Evolutionary conservation across 345 rosid species (phyloP).

Genomic region (Gossypium bickii): DNA sequence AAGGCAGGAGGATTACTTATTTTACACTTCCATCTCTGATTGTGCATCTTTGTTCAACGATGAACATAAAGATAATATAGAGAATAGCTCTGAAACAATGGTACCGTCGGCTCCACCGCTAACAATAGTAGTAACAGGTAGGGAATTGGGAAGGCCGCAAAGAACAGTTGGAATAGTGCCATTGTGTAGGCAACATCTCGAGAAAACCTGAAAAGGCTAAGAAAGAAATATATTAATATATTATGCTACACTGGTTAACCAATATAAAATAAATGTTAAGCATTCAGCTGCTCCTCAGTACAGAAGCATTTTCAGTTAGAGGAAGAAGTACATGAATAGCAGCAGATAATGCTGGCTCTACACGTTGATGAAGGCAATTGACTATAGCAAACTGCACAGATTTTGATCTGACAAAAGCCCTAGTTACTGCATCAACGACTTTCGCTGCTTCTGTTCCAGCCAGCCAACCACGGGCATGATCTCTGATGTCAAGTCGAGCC

Average conservation of each 20-base stretch:
- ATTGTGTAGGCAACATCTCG: constrained; percentile 82
- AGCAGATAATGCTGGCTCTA: constrained; percentile 57
- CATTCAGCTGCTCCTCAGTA: neutral
- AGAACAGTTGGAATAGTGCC: constrained; percentile 70
- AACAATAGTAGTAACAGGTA: constrained; percentile 69
- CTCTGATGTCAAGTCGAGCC: constrained; percentile 52
- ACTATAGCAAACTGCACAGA: constrained; percentile 69
- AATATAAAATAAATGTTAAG: neutral
- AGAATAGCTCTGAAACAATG: constrained; percentile 75
- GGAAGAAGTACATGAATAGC: constrained; percentile 62
- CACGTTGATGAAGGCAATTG: constrained; percentile 74
- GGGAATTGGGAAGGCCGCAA: constrained; percentile 89
- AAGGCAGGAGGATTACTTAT: constrained; percentile 47
- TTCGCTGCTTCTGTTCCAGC: constrained; percentile 53
- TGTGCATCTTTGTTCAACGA: constrained; percentile 53
- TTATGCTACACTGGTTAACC: neutral
- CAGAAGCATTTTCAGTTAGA: constrained; percentile 4
- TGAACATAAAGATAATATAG: constrained; percentile 54
- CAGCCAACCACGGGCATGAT: constrained; percentile 52
- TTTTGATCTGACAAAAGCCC: constrained; percentile 73
- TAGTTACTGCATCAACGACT: constrained; percentile 62
- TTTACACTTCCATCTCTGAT: constrained; percentile 52
- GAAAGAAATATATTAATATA: constrained; percentile 18
- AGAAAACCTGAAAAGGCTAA: constrained; percentile 59
- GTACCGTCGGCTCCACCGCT: constrained; percentile 97